Base-by-base conservation (phyloP, 306 rosid species). In the Gastrolobium bilobum region DNA sequence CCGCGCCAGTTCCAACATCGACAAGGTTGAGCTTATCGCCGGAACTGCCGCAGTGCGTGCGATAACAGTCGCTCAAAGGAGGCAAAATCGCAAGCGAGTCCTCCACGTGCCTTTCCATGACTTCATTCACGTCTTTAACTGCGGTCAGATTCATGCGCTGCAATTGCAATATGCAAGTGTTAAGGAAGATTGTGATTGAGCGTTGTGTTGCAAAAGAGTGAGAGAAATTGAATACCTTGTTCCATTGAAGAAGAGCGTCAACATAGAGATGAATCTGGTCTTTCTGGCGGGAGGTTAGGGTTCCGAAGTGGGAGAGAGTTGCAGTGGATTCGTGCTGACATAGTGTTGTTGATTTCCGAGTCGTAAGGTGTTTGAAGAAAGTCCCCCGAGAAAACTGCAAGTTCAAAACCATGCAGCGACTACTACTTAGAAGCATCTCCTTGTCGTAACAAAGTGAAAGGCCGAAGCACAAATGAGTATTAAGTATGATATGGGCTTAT, bases 1-100 rank as follows among this genome's bases (percentile, higher is more conserved):
- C 98, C 0, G 99, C 95, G 11, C 99, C 98, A 1, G 91, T 92
- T 75, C 99, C 99, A 26, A 95, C 98, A 42, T 95, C 98, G 2
- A 91, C 88, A 2, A 95, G 86, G 13, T 84, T 86, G 53, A 92
- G 57, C 43, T 67, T 79, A 1, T 90, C 68, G 39, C 52, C 46
- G 0, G 88, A 72, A 50, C 15, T 13, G 26, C 78, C 62, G 62
- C 91, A 85, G 57, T 80, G 79, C 43, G 82, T 75, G 39, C 47
- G 60, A 81, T 88, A 91, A n/a, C 67, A 84, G 15, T 83, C 84
- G 35, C 78, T 86, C 14, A 95, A 59, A 4, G 98, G 91, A 4
- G 91, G 85, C 73, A 90, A 76, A 48, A 95, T 88, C 3, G 99
- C 89, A 5, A 95, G 98, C 31, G 97, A 95, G 69, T 90, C 99